Evolutionary conservation across 306 rosid genomes (phyloP).

Genomic region (Pyrus bretschneideri): DNA sequence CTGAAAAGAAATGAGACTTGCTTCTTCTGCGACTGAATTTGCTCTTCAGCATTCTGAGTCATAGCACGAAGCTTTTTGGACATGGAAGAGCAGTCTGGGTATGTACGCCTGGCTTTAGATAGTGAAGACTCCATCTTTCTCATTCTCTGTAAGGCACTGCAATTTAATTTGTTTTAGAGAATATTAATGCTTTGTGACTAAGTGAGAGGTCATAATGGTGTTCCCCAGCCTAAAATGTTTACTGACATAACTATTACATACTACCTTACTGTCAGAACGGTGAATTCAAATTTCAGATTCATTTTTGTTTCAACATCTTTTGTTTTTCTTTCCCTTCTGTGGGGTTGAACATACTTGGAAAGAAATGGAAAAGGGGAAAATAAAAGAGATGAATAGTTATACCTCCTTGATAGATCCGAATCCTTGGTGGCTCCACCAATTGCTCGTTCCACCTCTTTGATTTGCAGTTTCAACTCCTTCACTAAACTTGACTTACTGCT

Average conservation of each 20-base stretch:
- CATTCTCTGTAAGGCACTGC: conserved; percentile 93
- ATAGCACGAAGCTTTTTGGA: conserved; percentile 74
- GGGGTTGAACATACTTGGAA: not conserved
- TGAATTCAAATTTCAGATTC: not conserved
- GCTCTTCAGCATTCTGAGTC: conserved; percentile 69
- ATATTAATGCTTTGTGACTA: conserved; percentile 16
- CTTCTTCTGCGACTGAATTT: conserved; percentile 46
- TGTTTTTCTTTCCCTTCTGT: not conserved
- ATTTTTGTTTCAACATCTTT: not conserved
- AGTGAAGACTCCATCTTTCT: conserved; percentile 73
- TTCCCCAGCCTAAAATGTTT: conserved; percentile 2
- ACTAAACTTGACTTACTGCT: conserved; percentile 56
- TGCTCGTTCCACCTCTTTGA: conserved; percentile 73
- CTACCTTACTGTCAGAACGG: conserved; percentile 7
- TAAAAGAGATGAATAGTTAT: conserved; percentile 11
- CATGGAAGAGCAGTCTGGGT: conserved; percentile 76
- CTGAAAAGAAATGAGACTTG: conserved; percentile 56
- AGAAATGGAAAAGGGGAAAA: conserved; percentile 9
- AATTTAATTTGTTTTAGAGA: conserved; percentile 50
- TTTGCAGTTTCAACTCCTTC: conserved; percentile 74
- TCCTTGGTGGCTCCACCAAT: conserved; percentile 58
- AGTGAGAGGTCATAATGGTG: conserved; percentile 10
- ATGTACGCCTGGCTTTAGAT: conserved; percentile 61
- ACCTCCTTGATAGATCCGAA: conserved; percentile 75
- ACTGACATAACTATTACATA: not conserved